phyloP scores from a whole-genome alignment of 192 early-diverging fungal species.

The Backusella circina region DNA sequence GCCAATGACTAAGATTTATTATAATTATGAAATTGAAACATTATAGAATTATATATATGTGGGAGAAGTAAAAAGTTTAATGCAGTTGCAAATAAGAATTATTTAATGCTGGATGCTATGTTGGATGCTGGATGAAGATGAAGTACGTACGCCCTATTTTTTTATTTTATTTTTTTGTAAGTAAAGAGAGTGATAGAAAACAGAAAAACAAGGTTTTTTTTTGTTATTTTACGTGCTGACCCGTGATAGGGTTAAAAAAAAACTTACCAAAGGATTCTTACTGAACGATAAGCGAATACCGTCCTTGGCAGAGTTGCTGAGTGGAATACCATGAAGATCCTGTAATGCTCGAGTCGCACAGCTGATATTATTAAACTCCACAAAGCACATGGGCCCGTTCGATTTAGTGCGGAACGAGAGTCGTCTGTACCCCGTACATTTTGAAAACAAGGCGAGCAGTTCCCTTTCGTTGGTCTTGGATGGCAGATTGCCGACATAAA shows the following conservation, averaged over 20 bases:
- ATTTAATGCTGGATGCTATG: background rate
- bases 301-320: constrained; percentile 84
- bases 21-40: background rate
- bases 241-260: background rate
- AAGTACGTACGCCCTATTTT: constrained; percentile 4
- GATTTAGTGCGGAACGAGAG: constrained; percentile 84
- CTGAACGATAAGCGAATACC: constrained; percentile 93
- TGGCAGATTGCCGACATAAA: constrained; percentile 96
- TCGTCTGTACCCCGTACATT: constrained; percentile 82
- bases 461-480: constrained; percentile 85
- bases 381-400: constrained; percentile 98
- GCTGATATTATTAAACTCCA: constrained; percentile 94
- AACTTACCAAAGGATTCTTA: constrained; percentile 83
- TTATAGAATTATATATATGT: background rate
- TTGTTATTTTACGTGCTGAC: background rate
- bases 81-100: background rate
- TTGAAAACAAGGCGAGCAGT: constrained; percentile 72
- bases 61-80: background rate
- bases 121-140: background rate
- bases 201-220: no score
- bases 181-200: no score
- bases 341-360: constrained; percentile 87
- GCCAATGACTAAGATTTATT: background rate
- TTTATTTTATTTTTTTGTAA: no score
- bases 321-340: constrained; percentile 80